Evolutionary conservation across 345 rosid genomes (phyloP), one percentile per base, ranked within the genome.

Genomic region (Litchi chinensis): DNA sequence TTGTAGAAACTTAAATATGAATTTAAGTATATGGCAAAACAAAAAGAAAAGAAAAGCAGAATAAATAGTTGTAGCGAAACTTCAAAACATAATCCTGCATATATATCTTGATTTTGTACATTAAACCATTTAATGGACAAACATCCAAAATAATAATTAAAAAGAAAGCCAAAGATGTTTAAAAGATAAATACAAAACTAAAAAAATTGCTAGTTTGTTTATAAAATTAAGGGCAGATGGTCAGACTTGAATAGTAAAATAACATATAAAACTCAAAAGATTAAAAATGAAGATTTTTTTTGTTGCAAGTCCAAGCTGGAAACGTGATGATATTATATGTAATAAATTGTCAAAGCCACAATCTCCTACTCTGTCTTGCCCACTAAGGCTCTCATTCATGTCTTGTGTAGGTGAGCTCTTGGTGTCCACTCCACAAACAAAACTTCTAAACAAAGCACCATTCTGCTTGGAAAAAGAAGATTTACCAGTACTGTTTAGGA

Each of bases 381-480:
- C 76, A 50, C 82, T 56, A 90, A 85, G 91, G 74, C 78, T 86
- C 74, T 64, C 56, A 43, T 68, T 69, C 70, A 65, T 77, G 73
- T 74, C 37, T 32, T 32, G 37, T 32, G 37, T 2, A 32, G 37
- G 37, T 32, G 37, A 32, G 37, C 37, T 39, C 82, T 88, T 88
- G 12, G 64, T 82, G 72, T 86, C 86, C 85, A 86, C 80, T 73
- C 86, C 86, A 80, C 56, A 68, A 32, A 22, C 73, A 65, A 83
- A 76, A 74, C 90, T 90, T 88, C 73, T 66, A 76, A 66, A 68
- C 74, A 64, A 85, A 85, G 89, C 87, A 85, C 84, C 43, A 81
- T 57, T 81, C 68, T 68, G 44, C 68, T 8, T 71, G 56, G 63
- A 77, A 78, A 81, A 77, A 65, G 73, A 77, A 76, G 72, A 85